Conservation (phyloP, 2,329 filamentous ascomycete genomes). For the Teratosphaeria zuluensis region DNA sequence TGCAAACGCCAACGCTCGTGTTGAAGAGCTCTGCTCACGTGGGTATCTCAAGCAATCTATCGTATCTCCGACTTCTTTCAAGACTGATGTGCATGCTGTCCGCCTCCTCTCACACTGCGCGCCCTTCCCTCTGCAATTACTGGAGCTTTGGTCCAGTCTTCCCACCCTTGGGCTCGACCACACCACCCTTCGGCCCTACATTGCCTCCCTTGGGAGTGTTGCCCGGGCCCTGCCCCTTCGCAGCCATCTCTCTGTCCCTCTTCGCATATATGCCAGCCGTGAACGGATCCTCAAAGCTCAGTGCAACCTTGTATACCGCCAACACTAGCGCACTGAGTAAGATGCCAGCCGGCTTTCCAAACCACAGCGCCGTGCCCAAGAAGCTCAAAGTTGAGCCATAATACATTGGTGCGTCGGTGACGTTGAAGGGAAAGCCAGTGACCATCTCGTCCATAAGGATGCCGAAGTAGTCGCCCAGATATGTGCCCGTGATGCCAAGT, state of each 20-base stretch:
- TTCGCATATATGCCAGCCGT: conserved; percentile 88
- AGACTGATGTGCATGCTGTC: background rate
- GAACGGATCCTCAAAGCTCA: conserved; percentile 88
- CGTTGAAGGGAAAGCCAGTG: conserved; percentile 90
- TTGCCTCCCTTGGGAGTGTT: conserved; percentile 18
- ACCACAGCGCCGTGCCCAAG: conserved; percentile 73
- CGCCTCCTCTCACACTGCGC: background rate
- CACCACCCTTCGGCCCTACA: conserved; percentile 2
- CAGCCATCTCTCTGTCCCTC: conserved; percentile 49
- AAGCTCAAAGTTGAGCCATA: conserved; percentile 89
- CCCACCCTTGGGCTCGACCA: conserved; percentile 1
- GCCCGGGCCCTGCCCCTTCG: conserved; percentile 16
- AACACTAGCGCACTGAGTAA: conserved; percentile 66
- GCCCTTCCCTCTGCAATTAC: background rate
- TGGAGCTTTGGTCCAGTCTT: conserved; percentile 2
- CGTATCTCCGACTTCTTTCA: background rate
- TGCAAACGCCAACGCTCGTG: conserved; percentile 16
- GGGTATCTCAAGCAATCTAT: conserved; percentile 11
- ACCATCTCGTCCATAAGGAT: conserved; percentile 95
- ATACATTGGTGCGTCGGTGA: conserved; percentile 91
- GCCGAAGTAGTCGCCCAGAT: conserved; percentile 96
- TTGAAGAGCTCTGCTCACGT: conserved; percentile 16
- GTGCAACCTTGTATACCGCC: conserved; percentile 67
- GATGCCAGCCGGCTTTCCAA: conserved; percentile 78
- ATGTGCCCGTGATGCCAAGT: conserved; percentile 89